These are phyloP conservation scores for Hepatocystis sp. DNA, from an alignment of 169 alveolate genomes.

Conservation along the genomic window DNA sequence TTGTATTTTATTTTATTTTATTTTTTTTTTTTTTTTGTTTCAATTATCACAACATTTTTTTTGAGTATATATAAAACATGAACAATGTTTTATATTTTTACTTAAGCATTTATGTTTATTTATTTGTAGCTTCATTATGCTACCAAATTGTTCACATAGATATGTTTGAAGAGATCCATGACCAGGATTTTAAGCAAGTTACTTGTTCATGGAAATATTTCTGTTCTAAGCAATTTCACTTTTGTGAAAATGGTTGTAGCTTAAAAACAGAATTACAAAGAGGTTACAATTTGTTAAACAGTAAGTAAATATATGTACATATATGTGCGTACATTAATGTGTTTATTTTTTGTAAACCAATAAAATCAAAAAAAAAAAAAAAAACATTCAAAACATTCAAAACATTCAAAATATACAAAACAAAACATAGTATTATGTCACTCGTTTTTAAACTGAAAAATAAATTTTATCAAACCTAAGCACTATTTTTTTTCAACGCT, in stretches of 20 bases:
- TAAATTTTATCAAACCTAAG: too few relatives aligned
- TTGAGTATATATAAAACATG: too few relatives aligned
- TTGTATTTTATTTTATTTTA: too few relatives aligned
- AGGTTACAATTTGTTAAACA: constrained; percentile 56
- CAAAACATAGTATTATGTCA: background rate
- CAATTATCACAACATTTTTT: too few relatives aligned
- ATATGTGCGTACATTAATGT: too few relatives aligned
- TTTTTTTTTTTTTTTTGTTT: too few relatives aligned
- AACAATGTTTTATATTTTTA: constrained; percentile 26
- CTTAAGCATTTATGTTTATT: constrained; percentile 4
- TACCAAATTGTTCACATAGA: constrained; percentile 53
- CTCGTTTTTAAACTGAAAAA: too few relatives aligned
- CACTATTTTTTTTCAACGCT: too few relatives aligned
- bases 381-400: background rate
- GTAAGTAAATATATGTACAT: too few relatives aligned
- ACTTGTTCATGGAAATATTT: constrained; percentile 62
- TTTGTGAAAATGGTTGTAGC: constrained; percentile 58
- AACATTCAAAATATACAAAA: background rate
- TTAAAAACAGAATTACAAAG: constrained; percentile 22
- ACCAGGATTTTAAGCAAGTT: constrained; percentile 5
- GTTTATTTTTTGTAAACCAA: too few relatives aligned
- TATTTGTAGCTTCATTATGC: constrained; percentile 25
- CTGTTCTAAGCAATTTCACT: constrained; percentile 24
- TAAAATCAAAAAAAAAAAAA: background rate
- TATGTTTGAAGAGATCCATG: constrained; percentile 2